Conservation (phyloP, 2,329 filamentous ascomycete species). For the Aspergillus calidoustus region DNA sequence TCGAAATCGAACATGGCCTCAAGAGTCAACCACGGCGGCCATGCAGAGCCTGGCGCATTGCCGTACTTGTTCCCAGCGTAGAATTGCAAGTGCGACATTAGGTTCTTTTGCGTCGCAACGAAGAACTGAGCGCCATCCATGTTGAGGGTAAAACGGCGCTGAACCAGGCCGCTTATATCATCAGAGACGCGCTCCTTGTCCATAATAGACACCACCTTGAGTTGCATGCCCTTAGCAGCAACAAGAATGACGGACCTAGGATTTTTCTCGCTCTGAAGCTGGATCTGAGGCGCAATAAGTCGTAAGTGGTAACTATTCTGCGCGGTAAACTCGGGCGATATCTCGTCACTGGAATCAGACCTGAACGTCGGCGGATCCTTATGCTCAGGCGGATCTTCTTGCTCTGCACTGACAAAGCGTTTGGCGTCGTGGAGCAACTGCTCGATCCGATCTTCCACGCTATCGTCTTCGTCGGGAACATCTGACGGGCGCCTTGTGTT, state of each 20-base stretch:
- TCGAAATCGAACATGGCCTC: constrained; percentile 99
- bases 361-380: constrained; percentile 46
- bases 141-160: constrained; percentile 88
- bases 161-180: constrained; percentile 91
- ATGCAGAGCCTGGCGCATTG: constrained; percentile 78
- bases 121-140: constrained; percentile 99
- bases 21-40: constrained; percentile 98
- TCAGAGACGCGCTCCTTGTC: constrained; percentile 93
- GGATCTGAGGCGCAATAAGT: constrained; percentile 95
- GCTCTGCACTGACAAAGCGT: constrained; percentile 77
- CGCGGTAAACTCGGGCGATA: constrained; percentile 84
- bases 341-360: constrained; percentile 68
- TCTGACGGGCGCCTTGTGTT: constrained; percentile 28
- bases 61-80: constrained; percentile 96
- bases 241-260: constrained; percentile 95
- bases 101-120: constrained; percentile 90
- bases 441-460: constrained; percentile 83
- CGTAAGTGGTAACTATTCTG: constrained; percentile 95
- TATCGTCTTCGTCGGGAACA: constrained; percentile 60
- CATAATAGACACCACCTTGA: constrained; percentile 97
- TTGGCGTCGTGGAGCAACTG: constrained; percentile 83
- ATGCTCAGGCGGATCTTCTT: constrained; percentile 49
- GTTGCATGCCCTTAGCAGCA: constrained; percentile 95
- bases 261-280: constrained; percentile 98
- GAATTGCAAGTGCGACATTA: constrained; percentile 84